These are phyloP conservation scores for Thymus quinquecostatus DNA, from an alignment of 257 asterid genomes.

Conservation along the genomic window DNA sequence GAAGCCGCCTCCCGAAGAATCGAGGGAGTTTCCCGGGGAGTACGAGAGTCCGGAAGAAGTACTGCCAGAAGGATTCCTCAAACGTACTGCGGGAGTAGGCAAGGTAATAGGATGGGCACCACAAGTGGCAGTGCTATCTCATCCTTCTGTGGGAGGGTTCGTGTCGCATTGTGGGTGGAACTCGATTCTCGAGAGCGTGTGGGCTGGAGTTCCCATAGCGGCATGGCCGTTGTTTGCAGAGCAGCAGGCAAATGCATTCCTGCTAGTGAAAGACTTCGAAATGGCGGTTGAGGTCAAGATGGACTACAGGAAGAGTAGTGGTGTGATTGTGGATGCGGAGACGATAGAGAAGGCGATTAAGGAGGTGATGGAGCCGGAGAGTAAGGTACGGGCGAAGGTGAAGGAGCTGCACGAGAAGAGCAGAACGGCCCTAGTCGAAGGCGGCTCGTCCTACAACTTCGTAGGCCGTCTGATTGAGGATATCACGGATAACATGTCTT, in stretches of 20 bases:
- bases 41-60: conserved; percentile 30
- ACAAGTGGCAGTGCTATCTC: conserved; percentile 37
- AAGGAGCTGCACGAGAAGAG: conserved; percentile 28
- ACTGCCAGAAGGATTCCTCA: conserved; percentile 41
- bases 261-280: conserved; percentile 41
- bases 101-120: conserved; percentile 57
- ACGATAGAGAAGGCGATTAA: conserved; percentile 29
- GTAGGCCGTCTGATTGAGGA: conserved; percentile 19
- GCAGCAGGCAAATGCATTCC: conserved; percentile 46
- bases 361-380: conserved; percentile 33
- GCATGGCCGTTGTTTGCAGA: conserved; percentile 46
- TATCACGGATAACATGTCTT: background rate
- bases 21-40: conserved; percentile 23
- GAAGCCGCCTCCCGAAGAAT: conserved; percentile 35
- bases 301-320: conserved; percentile 28
- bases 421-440: conserved; percentile 21
- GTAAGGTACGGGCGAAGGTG: conserved; percentile 25
- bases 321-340: conserved; percentile 20
- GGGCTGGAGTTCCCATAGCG: conserved; percentile 54
- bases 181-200: conserved; percentile 42
- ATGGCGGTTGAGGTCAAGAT: conserved; percentile 42
- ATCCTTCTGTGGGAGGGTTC: conserved; percentile 50
- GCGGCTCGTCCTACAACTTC: conserved; percentile 34
- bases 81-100: conserved; percentile 30
- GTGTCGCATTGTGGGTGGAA: conserved; percentile 57